phyloP scores from a whole-genome alignment of 345 rosid species.

The Eucalyptus paniculata region DNA sequence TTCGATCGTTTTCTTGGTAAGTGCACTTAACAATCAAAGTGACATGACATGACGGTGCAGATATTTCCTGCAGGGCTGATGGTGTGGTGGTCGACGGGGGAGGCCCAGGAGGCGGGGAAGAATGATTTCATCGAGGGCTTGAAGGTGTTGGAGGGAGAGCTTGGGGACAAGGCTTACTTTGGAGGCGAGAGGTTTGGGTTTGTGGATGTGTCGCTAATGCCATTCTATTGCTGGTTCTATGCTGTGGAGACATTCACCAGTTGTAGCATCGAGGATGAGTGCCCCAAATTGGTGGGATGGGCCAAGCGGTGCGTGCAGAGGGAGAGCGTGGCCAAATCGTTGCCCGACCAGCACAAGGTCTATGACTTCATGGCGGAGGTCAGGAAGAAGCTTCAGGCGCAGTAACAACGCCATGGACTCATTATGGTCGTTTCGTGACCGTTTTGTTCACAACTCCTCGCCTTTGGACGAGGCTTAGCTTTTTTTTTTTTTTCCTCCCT shows the following conservation, averaged over 20 bases:
- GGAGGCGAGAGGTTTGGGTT: neutral
- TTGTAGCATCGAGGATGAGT: neutral
- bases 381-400: neutral
- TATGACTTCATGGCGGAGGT: neutral
- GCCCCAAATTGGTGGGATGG: neutral
- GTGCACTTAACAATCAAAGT: neutral
- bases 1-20: neutral
- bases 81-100: neutral
- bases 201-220: neutral
- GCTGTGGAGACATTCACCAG: neutral
- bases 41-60: neutral
- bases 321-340: neutral
- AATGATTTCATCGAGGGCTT: neutral
- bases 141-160: neutral
- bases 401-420: neutral
- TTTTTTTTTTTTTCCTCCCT: neutral
- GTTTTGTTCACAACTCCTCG: neutral
- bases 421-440: neutral
- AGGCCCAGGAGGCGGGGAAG: neutral
- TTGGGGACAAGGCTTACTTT: neutral
- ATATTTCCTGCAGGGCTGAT: neutral
- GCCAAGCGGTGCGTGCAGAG: neutral
- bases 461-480: neutral
- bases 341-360: neutral
- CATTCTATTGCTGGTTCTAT: neutral